phyloP scores from a whole-genome alignment of 2,329 filamentous ascomycete species.

The Aspergillus sp. region DNA sequence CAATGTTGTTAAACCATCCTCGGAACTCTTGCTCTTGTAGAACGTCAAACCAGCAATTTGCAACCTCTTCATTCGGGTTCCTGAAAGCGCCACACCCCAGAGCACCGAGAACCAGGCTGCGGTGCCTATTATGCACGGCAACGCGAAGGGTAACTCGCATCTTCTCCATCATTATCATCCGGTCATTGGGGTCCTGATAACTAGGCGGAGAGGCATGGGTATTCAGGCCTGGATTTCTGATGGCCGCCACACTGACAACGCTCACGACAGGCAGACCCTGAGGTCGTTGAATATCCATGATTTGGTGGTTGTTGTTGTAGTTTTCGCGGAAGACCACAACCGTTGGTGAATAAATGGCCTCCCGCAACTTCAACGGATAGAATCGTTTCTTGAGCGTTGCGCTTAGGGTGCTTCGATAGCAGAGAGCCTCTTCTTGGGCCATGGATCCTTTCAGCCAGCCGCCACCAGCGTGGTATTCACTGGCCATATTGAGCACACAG shows the following conservation, averaged over 20 bases:
- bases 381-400: conserved; percentile 42
- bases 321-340: conserved; percentile 60
- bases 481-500: conserved; percentile 68
- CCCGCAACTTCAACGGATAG: conserved; percentile 55
- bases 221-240: conserved; percentile 43
- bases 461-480: conserved; percentile 58
- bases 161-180: conserved; percentile 60
- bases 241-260: conserved; percentile 61
- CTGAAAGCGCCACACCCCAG: conserved; percentile 67
- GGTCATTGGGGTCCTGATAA: conserved; percentile 47
- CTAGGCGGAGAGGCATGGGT: conserved; percentile 14
- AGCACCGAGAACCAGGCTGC: conserved; percentile 64
- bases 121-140: conserved; percentile 57
- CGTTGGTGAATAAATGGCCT: conserved; percentile 60
- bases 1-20: conserved; percentile 64
- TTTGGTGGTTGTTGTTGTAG: conserved; percentile 46
- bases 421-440: conserved; percentile 70
- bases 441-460: conserved; percentile 62
- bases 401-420: conserved; percentile 56
- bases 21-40: conserved; percentile 61
- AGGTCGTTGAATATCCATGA: conserved; percentile 44
- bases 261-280: conserved; percentile 53
- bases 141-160: conserved; percentile 63
- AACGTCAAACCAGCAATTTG: conserved; percentile 62
- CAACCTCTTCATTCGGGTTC: conserved; percentile 64